Base-by-base conservation (phyloP, 805 yeast genomes). In the Lachancea lanzarotensis region DNA sequence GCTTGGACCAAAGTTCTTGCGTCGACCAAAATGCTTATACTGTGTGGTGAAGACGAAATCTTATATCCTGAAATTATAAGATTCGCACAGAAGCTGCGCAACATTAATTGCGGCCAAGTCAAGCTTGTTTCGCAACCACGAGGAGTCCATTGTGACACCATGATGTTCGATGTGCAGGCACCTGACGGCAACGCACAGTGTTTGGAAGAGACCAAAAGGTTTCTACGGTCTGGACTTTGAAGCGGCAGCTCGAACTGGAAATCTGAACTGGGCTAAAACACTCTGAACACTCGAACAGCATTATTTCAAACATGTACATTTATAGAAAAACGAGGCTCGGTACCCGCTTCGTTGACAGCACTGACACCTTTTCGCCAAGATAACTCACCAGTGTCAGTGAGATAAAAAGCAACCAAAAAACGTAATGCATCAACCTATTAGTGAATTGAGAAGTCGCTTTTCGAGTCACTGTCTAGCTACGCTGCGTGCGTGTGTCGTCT, bases 41-140 rank as follows among this genome's bases (percentile, higher is more conserved):
- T 53, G 0, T 56, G 56, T 26, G 63, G 63, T 9, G 42, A 48
- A 17, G 52, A 53, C 10, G 63, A 57, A 40, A 52, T 59, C 3
- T 43, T 57, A 20, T 43, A 43, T 13, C 40, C 45, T 3, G 59
- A 57, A 31, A 57, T 57, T 15, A 2, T 27, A 6, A 19, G 47
- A 12, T 44, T 44, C 17, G 15, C 19, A 26, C 27, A 17, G 13
- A 44, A 38, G 36, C 40, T 44, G 3, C 34, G 20, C 8, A 27
- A 34, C 11, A 33, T 44, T 9, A 36, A 44, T 22, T 18, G 9
- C 2, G 29, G 19, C 15, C 30, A 20, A 5, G 37, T 39, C 18
- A 13, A 20, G 17, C 11, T 39, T 12, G 16, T 34, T n/a, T n/a
- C 26, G 6, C 39, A 44, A 22, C 37, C 40, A 11, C 35, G 30